phyloP scores from a whole-genome alignment of 2,329 filamentous ascomycete genomes.

The Aspergillus persii region DNA sequence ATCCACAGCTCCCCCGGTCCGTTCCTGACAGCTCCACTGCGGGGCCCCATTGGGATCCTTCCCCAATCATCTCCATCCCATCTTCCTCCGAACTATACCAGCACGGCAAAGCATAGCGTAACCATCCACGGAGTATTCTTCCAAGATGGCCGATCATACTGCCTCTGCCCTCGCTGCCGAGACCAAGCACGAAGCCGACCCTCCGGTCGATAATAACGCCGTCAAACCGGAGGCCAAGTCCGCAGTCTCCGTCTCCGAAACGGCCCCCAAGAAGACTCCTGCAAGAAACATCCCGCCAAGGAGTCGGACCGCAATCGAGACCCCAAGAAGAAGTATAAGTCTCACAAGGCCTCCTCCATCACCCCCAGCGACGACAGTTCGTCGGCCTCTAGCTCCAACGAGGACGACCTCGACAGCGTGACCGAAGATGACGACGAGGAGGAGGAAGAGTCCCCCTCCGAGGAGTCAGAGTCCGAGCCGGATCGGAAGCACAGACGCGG shows the following conservation, averaged over 20 bases:
- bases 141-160: not conserved
- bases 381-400: constrained; percentile 21
- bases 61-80: not conserved
- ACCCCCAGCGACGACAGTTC: constrained; percentile 23
- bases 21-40: not conserved
- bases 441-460: constrained; percentile 13
- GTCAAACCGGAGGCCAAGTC: constrained; percentile 24
- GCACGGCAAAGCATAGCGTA: too few species aligned
- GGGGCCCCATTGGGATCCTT: not conserved
- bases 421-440: constrained; percentile 16
- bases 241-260: constrained; percentile 23
- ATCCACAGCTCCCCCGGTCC: not conserved
- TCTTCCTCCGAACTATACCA: not conserved
- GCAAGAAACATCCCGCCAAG: constrained; percentile 31
- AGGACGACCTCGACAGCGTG: constrained; percentile 15
- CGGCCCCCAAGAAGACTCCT: constrained; percentile 25
- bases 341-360: constrained; percentile 14
- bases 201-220: constrained; percentile 25
- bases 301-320: constrained; percentile 20
- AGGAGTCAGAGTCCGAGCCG: constrained; percentile 21
- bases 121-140: too few species aligned
- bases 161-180: constrained; percentile 9
- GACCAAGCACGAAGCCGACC: constrained; percentile 32
- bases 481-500: constrained; percentile 34
- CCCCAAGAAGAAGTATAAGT: constrained; percentile 25